phyloP scores from a whole-genome alignment of 805 yeast genomes.

The Debaryomyces tyrocola region DNA sequence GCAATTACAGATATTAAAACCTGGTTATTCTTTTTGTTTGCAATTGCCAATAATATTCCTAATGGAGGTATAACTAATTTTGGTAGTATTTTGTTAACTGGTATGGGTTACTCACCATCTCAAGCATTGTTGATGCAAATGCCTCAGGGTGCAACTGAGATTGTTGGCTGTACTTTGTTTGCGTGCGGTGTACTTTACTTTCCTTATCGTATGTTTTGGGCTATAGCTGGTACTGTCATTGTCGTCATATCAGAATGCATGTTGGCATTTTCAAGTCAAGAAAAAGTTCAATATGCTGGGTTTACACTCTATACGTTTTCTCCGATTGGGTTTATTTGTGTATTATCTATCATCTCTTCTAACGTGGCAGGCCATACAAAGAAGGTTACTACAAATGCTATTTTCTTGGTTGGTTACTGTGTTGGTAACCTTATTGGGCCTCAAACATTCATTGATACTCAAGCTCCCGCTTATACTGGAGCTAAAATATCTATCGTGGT shows the following conservation, averaged over 20 bases:
- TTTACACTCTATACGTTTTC: slow-evolving; percentile 25
- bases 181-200: slow-evolving; percentile 13
- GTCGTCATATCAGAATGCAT: slow-evolving; percentile 27
- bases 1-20: slow-evolving; percentile 36
- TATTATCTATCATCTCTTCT: slow-evolving; percentile 20
- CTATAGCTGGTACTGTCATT: slow-evolving; percentile 19
- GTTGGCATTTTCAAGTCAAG: slow-evolving; percentile 22
- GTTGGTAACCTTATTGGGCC: slow-evolving; percentile 31
- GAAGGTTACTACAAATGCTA: slow-evolving; percentile 25
- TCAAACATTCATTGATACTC: slow-evolving; percentile 20
- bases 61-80: slow-evolving; percentile 40
- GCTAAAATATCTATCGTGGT: slow-evolving; percentile 17
- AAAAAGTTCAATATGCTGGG: slow-evolving; percentile 26
- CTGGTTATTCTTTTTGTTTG: slow-evolving; percentile 32
- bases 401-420: slow-evolving; percentile 26
- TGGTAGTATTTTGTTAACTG: slow-evolving; percentile 29
- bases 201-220: slow-evolving; percentile 25
- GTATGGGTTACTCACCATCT: slow-evolving; percentile 17
- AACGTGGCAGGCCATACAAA: slow-evolving; percentile 28
- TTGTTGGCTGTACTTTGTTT: slow-evolving; percentile 21
- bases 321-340: slow-evolving; percentile 26
- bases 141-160: slow-evolving; percentile 39
- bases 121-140: slow-evolving; percentile 31
- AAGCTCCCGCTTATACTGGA: slow-evolving; percentile 26
- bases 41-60: slow-evolving; percentile 28